Base-by-base conservation (phyloP, 352 stramenopile genomes). In the Pythium myriotylum region DNA sequence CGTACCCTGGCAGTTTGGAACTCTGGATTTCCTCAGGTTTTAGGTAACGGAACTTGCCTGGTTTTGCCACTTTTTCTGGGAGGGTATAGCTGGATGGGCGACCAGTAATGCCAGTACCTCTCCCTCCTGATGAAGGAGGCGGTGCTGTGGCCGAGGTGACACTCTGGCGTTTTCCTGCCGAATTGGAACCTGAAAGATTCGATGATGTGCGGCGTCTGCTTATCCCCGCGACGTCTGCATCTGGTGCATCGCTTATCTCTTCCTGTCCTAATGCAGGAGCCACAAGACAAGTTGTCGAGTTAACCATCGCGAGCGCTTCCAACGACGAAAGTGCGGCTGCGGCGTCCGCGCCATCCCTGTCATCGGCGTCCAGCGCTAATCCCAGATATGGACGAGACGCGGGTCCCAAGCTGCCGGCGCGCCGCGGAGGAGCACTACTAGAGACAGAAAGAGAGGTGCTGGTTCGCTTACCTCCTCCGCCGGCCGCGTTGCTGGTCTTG, bases 1-100 rank as follows among this genome's bases (percentile, higher is more conserved):
- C 86, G 70, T 93, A 95, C 29, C 70, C 50, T 16, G 81, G 77
- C 23, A 86, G 42, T 16, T 68, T 59, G 5, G 80, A 83, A 40
- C 68, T 84, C 62, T 82, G 40, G 58, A 95, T 88, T 53, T 95
- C 84, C 29, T 89, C 79, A 1, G 86, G 84, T 54, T 91, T 91
- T n/a, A 95, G 69, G 60, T 95, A 92, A 2, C 84, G 59, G 56
- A 92, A 94, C 42, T 77, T 78, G 41, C 83, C 86, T 5, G 52
- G 62, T 20, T 68, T 64, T 13, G 70, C 32, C 0, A 61, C 32
- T 32, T 59, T 58, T 9, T 62, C 23, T 4, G 70, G 57, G 4
- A 62, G 52, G n/a, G 70, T 75, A 53, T 76, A 79, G 41, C 67
- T 74, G 8, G 52, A 54, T 22, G 26, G 59, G 20, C 48, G 54